phyloP scores from a whole-genome alignment of 2,329 filamentous ascomycete species.

The Talaromyces sp. region DNA sequence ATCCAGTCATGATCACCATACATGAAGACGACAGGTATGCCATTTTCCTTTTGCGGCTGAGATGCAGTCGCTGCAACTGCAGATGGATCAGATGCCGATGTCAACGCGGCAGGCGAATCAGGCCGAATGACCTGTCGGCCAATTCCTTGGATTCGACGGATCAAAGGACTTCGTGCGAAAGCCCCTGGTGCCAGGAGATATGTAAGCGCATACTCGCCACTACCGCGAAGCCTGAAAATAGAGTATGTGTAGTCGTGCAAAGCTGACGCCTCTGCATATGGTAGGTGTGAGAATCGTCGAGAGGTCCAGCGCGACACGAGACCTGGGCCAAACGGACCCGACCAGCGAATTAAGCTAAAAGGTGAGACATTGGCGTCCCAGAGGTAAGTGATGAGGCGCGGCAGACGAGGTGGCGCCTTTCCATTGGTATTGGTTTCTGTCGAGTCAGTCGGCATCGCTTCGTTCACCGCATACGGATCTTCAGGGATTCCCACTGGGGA shows the following conservation, averaged over 20 bases:
- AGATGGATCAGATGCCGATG: constrained; percentile 22
- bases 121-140: constrained; percentile 63
- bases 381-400: constrained; percentile 84
- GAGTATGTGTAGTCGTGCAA: constrained; percentile 93
- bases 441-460: constrained; percentile 72
- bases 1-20: constrained; percentile 99
- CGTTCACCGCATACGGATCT: constrained; percentile 82
- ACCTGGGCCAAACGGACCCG: constrained; percentile 83
- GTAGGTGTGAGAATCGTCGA: constrained; percentile 85
- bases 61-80: constrained; percentile 21
- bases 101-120: constrained; percentile 19
- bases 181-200: constrained; percentile 93
- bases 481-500: constrained; percentile 93
- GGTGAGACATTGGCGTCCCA: constrained; percentile 98
- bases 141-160: constrained; percentile 80
- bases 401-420: constrained; percentile 56
- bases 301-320: constrained; percentile 95
- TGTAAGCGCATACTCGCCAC: constrained; percentile 87
- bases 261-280: constrained; percentile 71
- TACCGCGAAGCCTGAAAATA: constrained; percentile 86
- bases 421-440: constrained; percentile 43
- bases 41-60: constrained; percentile 52
- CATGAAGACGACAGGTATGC: constrained; percentile 84
- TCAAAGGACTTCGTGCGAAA: constrained; percentile 81
- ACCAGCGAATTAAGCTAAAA: constrained; percentile 83